phyloP scores from a whole-genome alignment of 345 rosid species.

The Citrus unshiu region DNA sequence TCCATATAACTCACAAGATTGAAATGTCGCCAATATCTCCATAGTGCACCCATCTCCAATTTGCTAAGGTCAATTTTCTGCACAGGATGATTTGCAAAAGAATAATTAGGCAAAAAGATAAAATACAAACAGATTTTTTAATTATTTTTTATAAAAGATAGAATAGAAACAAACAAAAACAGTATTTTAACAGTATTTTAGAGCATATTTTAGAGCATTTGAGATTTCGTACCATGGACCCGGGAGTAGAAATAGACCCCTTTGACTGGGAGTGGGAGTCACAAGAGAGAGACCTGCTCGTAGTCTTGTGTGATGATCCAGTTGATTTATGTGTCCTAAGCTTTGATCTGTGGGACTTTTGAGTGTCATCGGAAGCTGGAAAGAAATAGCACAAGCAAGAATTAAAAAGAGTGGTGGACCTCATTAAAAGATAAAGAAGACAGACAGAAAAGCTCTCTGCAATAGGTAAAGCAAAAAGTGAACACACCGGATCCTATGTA shows the following conservation, averaged over 20 bases:
- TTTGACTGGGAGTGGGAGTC: slow-evolving; percentile 88
- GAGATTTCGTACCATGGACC: slow-evolving; percentile 43
- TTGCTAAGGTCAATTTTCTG: slow-evolving; percentile 92
- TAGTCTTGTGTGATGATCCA: slow-evolving; percentile 68
- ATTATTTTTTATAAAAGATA: neutral
- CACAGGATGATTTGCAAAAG: slow-evolving; percentile 6
- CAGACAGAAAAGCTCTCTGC: slow-evolving; percentile 33
- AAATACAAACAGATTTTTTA: neutral
- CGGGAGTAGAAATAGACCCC: slow-evolving; percentile 51
- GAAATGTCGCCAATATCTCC: slow-evolving; percentile 87
- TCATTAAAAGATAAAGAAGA: slow-evolving; percentile 36
- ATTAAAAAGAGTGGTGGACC: slow-evolving; percentile 36
- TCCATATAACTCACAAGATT: slow-evolving; percentile 64
- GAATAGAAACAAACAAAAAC: neutral
- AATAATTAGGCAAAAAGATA: neutral
- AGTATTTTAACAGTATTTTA: neutral
- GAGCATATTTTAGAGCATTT: neutral
- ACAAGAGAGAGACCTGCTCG: slow-evolving; percentile 69
- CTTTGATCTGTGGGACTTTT: slow-evolving; percentile 80
- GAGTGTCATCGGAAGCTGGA: slow-evolving; percentile 77
- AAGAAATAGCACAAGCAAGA: slow-evolving; percentile 28
- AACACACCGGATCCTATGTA: slow-evolving; percentile 66
- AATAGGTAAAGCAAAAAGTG: slow-evolving; percentile 58
- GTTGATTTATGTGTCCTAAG: slow-evolving; percentile 64
- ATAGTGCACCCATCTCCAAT: slow-evolving; percentile 80